Evolutionary conservation across 2,329 filamentous ascomycete species (phyloP), one percentile per base, ranked within the genome.

Genomic region (Chaetomiaceae sp.): DNA sequence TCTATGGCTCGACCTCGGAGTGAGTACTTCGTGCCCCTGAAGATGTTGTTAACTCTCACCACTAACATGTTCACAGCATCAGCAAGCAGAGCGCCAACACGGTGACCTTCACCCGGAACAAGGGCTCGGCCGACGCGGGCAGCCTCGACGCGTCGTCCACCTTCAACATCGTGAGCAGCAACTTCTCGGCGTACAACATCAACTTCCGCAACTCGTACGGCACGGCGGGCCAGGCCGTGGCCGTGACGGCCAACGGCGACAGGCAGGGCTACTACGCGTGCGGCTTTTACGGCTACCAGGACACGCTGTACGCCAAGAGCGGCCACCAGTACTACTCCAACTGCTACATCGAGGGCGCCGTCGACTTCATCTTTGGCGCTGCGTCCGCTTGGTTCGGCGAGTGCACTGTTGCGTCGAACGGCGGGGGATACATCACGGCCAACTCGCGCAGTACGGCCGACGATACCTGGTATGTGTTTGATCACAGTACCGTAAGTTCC

Each of bases 111-210:
- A 45, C 43, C 17, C 8, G 20, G 4, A 45, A 45, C 43, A 27
- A 19, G 27, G 43, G 22, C 11, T 27, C 23, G 4, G 6, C 9
- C 19, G 23, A 45, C 15, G 23, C 43, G 27, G 23, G 22, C 4
- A 45, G 43, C 19, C 14, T 29, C 6, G 43, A 45, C 43, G 19
- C 17, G 11, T 29, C 43, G 11, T 27, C 43, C 27, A 45, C 43
- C 17, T 45, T 22, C 29, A 27, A 22, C 29, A 45, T 22, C 15
- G 27, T 42, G 19, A 45, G 23, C 43, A 27, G 14, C 29, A 38
- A 38, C n/a, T 36, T 27, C 19, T n/a, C n/a, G n/a, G 45, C 33
- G 8, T 47, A 47, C 45, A 47, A 47, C 34, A n/a, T 47, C 15
- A 47, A 47, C 33, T 19, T 47, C 23, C 17, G 20, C 45, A 47